Evolutionary conservation across 257 asterid species (phyloP).

Genomic region (Solanum rostratum): DNA sequence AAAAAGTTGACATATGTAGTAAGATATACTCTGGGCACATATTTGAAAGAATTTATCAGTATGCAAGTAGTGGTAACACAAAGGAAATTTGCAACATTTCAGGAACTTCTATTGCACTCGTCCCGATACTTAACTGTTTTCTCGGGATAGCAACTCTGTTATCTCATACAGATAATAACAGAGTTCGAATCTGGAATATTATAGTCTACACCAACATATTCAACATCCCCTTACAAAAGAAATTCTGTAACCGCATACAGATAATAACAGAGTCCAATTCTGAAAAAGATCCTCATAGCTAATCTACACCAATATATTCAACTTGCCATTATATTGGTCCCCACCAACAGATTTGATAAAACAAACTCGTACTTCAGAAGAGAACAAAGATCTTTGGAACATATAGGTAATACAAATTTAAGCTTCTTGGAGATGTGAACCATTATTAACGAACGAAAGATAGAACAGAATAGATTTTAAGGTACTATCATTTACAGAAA

Average conservation of each 20-base stretch:
- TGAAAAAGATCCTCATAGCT: background rate
- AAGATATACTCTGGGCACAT: background rate
- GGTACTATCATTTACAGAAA: background rate
- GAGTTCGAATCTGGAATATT: background rate
- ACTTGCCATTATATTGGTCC: background rate
- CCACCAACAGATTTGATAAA: background rate
- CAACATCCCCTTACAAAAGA: background rate
- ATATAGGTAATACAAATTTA: background rate
- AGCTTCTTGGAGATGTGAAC: background rate
- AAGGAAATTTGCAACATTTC: background rate
- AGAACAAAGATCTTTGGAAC: background rate
- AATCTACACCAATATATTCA: background rate
- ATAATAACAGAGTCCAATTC: background rate
- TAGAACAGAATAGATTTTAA: background rate
- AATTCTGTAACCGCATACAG: background rate
- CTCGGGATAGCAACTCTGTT: background rate
- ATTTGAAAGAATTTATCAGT: background rate
- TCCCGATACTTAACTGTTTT: background rate
- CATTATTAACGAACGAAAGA: background rate
- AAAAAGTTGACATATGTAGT: background rate
- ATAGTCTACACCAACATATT: background rate
- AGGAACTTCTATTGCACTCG: background rate
- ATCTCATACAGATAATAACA: background rate
- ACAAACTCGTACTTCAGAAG: background rate
- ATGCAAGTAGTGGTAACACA: background rate